Evolutionary conservation across 176 grass and related monocot species (phyloP).

Genomic region (Metroxylon sagu): DNA sequence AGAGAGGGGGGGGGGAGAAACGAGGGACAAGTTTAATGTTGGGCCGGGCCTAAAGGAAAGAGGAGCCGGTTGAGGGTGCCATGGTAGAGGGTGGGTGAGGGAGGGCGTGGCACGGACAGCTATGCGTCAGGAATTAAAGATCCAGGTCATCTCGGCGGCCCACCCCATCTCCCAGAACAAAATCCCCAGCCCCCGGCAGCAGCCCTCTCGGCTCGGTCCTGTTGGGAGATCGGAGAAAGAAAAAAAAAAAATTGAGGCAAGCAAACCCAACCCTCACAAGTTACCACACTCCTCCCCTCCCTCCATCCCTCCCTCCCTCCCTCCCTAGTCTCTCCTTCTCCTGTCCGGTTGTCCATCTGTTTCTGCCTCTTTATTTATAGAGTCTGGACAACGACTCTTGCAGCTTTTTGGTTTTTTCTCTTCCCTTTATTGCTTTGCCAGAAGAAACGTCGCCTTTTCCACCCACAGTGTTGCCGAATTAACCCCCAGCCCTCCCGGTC

Average conservation of each 20-base stretch:
- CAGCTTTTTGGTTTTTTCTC: conserved; percentile 37
- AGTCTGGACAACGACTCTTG: conserved; percentile 17
- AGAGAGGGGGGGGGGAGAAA: not conserved
- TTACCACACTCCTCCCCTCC: not conserved
- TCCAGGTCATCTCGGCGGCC: conserved; percentile 6
- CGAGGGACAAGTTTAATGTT: not conserved
- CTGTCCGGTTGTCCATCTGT: not conserved
- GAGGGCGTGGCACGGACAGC: not conserved
- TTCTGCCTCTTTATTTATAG: not conserved
- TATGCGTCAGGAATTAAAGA: conserved; percentile 7
- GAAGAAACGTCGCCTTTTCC: conserved; percentile 48
- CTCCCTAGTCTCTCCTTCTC: not conserved
- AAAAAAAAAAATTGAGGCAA: no score
- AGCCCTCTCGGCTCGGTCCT: not conserved
- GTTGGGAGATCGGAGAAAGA: no score
- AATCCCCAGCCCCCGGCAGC: not conserved
- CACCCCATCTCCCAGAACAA: conserved; percentile 17
- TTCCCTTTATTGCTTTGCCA: conserved; percentile 55
- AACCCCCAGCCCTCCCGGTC: not conserved
- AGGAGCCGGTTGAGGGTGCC: not conserved
- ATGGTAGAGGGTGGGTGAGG: not conserved
- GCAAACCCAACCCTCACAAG: not conserved
- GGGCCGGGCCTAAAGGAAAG: conserved; percentile 17
- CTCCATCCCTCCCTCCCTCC: not conserved
- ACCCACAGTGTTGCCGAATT: conserved; percentile 21